A percentile compares a stretch with the other conserved stretches of the same genome.
Conservation (phyloP, 345 rosid genomes). For the Salix arbutifolia region DNA sequence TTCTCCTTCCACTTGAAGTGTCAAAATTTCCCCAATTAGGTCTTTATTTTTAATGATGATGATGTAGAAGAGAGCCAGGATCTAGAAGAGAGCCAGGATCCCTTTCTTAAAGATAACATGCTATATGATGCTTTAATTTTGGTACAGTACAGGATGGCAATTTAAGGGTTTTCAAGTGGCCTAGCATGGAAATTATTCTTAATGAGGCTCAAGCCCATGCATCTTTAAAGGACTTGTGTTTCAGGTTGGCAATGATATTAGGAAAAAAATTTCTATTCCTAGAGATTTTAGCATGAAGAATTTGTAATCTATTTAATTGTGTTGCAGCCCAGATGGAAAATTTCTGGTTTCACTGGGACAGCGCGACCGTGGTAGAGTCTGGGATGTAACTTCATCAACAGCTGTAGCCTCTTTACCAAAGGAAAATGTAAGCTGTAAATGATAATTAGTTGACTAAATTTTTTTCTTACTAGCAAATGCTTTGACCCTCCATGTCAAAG, state of each 20-base stretch:
- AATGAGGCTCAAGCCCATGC: slow-evolving; percentile 63
- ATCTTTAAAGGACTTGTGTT: slow-evolving; percentile 59
- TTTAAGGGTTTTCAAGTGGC: slow-evolving; percentile 87
- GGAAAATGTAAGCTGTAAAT: slow-evolving; percentile 48
- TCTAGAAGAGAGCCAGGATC: neutral
- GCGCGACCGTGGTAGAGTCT: slow-evolving; percentile 73
- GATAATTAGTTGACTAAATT: neutral
- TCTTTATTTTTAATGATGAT: neutral
- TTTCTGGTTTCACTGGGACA: slow-evolving; percentile 71
- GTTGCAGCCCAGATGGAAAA: slow-evolving; percentile 74
- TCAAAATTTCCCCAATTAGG: neutral
- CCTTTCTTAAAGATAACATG: slow-evolving; percentile 18
- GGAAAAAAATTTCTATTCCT: slow-evolving; percentile 12
- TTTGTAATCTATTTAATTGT: slow-evolving; percentile 10
- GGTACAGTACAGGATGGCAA: slow-evolving; percentile 84
- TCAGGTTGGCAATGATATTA: slow-evolving; percentile 50
- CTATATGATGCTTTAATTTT: slow-evolving; percentile 33
- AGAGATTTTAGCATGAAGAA: slow-evolving; percentile 1
- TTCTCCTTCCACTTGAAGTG: neutral
- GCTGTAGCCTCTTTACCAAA: slow-evolving; percentile 58
- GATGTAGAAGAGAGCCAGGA: neutral
- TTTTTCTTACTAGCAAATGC: neutral
- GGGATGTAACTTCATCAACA: slow-evolving; percentile 65
- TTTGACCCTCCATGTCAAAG: neutral
- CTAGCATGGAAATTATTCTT: slow-evolving; percentile 64